Evolutionary conservation across 768 basidiomycete species (phyloP), one percentile per base, ranked within the genome.

Genomic region (Dendrothele bispora): DNA sequence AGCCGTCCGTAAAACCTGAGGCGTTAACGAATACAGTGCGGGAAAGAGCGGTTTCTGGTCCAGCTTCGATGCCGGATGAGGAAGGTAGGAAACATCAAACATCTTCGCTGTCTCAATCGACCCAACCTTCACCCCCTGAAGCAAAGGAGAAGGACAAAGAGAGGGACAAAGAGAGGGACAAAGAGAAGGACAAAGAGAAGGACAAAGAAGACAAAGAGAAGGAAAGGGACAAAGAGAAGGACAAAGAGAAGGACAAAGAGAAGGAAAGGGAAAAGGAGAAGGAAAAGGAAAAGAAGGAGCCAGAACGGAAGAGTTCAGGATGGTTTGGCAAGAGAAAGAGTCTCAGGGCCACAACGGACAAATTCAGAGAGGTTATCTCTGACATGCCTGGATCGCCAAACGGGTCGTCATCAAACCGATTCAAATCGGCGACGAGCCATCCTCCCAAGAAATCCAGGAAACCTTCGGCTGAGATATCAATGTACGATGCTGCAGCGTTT

Each of bases 261-360:
- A n/a, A n/a, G n/a, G n/a, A n/a, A n/a, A n/a, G n/a, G n/a, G n/a
- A n/a, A n/a, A 61, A 56, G 25, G 25, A 51, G 30, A 43, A 46
- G 11, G 34, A 52, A 41, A n/a, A n/a, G 32, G 51, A 56, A 34
- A 61, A 65, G 61, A 70, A 70, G 57, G 71, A 76, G 55, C 54
- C 70, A 12, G 72, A 69, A 35, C 70, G 70, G 46, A 75, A 75
- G 54, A 53, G 68, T 14, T 69, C 70, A 29, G 52, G 57, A 3
- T 84, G 82, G 80, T 81, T 80, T 54, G 34, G 60, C 25, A 78
- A 76, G 59, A 71, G 79, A 43, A 82, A 75, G 61, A 80, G 75
- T 55, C 60, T 78, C 49, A 65, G 67, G 42, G 29, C 68, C 25
- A 60, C 59, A 12, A 67, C 75, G 20, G 71, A 72, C 46, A 35